Evolutionary conservation across 495 filamentous ascomycete genomes (phyloP).

Genomic region (Podospora tetraspora): DNA sequence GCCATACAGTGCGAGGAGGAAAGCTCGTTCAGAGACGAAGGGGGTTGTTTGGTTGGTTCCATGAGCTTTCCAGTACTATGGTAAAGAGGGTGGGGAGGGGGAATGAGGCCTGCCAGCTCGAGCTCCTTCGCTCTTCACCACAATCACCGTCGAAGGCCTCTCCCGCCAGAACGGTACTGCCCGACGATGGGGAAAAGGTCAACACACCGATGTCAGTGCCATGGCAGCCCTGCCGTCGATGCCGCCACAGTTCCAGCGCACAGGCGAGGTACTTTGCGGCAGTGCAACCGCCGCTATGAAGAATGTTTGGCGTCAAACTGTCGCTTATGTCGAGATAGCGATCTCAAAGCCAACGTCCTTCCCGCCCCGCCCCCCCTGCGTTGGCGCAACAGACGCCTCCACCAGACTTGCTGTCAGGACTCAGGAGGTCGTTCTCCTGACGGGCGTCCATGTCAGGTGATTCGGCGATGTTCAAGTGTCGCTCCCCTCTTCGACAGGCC

Average conservation of each 20-base stretch:
- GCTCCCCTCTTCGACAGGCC: not conserved
- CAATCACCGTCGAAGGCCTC: not conserved
- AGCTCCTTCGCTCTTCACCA: not conserved
- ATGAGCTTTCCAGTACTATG: slow-evolving; percentile 7
- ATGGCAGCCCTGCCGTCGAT: slow-evolving; percentile 20
- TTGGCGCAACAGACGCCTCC: not conserved
- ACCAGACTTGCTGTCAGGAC: not conserved
- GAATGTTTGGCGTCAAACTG: slow-evolving; percentile 11
- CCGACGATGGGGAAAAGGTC: not conserved
- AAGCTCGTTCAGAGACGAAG: slow-evolving; percentile 13
- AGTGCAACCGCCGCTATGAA: slow-evolving; percentile 21
- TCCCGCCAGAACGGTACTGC: not conserved
- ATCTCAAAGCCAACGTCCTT: slow-evolving; percentile 3
- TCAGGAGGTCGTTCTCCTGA: not conserved
- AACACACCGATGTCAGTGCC: not conserved
- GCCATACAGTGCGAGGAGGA: slow-evolving; percentile 20
- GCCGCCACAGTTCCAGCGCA: slow-evolving; percentile 23
- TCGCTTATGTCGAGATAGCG: not conserved
- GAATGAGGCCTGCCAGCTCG: not conserved
- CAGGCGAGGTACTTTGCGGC: slow-evolving; percentile 23
- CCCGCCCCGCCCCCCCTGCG: slow-evolving; percentile 6
- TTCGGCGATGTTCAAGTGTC: slow-evolving; percentile 3
- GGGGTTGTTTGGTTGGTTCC: slow-evolving; percentile 26
- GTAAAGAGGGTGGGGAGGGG: slow-evolving; percentile 3
- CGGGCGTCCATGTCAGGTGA: slow-evolving; percentile 16